phyloP scores from a whole-genome alignment of 73 alveolate genomes.

The Paramecium octaurelia region DNA sequence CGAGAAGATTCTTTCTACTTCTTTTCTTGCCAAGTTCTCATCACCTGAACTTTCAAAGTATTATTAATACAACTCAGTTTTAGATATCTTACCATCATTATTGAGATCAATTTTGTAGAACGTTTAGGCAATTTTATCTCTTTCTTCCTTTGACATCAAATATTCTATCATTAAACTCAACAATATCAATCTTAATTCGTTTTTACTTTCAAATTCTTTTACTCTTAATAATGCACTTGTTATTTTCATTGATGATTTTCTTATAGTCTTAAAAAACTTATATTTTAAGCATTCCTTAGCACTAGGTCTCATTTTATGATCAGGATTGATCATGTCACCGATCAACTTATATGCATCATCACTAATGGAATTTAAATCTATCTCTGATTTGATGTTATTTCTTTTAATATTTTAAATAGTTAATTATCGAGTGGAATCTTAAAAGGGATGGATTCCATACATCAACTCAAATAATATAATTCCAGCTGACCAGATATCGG shows the following conservation, averaged over 20 bases:
- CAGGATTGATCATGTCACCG: not conserved
- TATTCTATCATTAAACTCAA: not conserved
- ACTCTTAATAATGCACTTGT: not conserved
- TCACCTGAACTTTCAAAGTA: not conserved
- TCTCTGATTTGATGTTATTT: not conserved
- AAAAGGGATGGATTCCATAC: slow-evolving; percentile 52
- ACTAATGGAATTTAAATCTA: not conserved
- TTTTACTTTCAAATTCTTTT: not conserved
- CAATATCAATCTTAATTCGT: not conserved
- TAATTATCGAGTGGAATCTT: not conserved
- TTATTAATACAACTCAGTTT: not conserved
- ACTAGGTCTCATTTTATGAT: not conserved
- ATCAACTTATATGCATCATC: not conserved
- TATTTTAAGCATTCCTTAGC: not conserved
- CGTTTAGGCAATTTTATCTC: not conserved
- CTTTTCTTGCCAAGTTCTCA: not conserved
- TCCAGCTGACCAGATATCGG: slow-evolving; percentile 63
- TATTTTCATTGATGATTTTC: not conserved
- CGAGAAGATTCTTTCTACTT: not conserved
- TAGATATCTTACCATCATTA: slow-evolving; percentile 1
- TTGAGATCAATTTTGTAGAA: not conserved
- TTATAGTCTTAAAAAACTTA: not conserved
- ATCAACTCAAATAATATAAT: slow-evolving; percentile 52
- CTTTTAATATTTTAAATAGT: not conserved
- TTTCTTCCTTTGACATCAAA: not conserved